These are phyloP conservation scores for Aphanomyces cochlioides DNA, from an alignment of 352 stramenopile species.

Conservation along the genomic window DNA sequence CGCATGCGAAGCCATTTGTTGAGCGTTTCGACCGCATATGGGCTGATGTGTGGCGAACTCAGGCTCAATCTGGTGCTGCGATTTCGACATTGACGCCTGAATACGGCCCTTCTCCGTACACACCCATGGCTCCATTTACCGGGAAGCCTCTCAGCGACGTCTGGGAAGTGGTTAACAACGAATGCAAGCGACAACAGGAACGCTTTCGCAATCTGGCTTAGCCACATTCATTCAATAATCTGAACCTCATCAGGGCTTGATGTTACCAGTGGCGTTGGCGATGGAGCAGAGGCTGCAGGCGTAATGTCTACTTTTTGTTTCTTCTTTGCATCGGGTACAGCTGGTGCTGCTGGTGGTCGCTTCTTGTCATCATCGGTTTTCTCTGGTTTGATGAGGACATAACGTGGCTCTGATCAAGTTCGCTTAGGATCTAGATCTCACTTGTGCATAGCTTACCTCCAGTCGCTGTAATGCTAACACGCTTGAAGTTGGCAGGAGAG, in stretches of 20 bases:
- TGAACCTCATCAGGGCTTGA: not conserved
- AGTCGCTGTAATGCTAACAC: conserved; percentile 16
- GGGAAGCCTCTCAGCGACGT: conserved; percentile 24
- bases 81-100: conserved; percentile 65
- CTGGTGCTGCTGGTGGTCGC: not conserved
- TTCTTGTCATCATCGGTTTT: conserved; percentile 22
- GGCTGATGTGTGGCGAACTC: conserved; percentile 44
- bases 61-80: conserved; percentile 28
- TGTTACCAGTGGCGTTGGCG: not conserved
- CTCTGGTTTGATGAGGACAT: conserved; percentile 19
- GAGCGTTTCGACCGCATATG: conserved; percentile 58
- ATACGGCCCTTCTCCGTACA: conserved; percentile 66
- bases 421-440: no score
- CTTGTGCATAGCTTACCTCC: conserved; percentile 3
- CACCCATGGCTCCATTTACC: conserved; percentile 26
- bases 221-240: not conserved
- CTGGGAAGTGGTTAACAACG: conserved; percentile 20
- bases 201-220: not conserved
- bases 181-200: conserved; percentile 20
- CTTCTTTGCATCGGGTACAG: conserved; percentile 19
- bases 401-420: conserved; percentile 11
- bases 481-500: conserved; percentile 14
- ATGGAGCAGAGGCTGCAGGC: not conserved
- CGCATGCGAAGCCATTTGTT: conserved; percentile 35
- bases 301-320: conserved; percentile 16